Evolutionary conservation across 2,329 filamentous ascomycete species (phyloP).

Genomic region (Microdochium trichocladiopsis): DNA sequence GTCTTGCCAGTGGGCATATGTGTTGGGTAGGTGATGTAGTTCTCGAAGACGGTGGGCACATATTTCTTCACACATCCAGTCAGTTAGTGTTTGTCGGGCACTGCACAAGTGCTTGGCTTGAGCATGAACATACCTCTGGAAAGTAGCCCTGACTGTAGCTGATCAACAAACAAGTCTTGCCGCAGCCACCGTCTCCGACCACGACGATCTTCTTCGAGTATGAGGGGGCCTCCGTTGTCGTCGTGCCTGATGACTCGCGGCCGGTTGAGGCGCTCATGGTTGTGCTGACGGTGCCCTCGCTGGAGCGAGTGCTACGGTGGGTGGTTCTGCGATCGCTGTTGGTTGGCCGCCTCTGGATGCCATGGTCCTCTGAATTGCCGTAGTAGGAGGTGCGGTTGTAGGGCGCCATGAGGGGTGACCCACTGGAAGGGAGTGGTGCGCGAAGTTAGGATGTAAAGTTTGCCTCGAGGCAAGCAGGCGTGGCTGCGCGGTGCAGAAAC

Average conservation of each 20-base stretch:
- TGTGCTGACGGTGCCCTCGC: constrained; percentile 86
- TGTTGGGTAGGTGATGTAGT: constrained; percentile 96
- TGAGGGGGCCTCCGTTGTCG: constrained; percentile 81
- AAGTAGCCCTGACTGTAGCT: constrained; percentile 99
- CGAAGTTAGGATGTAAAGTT: not conserved
- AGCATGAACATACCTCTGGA: constrained; percentile 68
- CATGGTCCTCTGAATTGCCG: constrained; percentile 19
- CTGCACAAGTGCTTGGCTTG: no score
- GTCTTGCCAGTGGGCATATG: constrained; percentile 86
- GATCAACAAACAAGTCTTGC: constrained; percentile 97
- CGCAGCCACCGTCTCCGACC: constrained; percentile 94
- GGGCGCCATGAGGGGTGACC: constrained; percentile 35
- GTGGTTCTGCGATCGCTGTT: constrained; percentile 29
- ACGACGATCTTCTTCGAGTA: constrained; percentile 99
- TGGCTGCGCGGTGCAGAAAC: not conserved
- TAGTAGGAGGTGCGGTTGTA: constrained; percentile 49
- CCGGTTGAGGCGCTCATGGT: constrained; percentile 69
- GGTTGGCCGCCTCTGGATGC: constrained; percentile 26
- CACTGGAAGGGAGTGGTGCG: not conserved
- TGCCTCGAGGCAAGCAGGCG: not conserved
- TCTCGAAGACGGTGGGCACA: constrained; percentile 97
- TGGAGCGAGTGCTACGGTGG: constrained; percentile 57
- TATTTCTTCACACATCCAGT: constrained; percentile 68
- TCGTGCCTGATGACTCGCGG: constrained; percentile 71
- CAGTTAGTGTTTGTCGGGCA: not conserved